Evolutionary conservation across 345 rosid species (phyloP).

Genomic region (Syzygium aqueum): DNA sequence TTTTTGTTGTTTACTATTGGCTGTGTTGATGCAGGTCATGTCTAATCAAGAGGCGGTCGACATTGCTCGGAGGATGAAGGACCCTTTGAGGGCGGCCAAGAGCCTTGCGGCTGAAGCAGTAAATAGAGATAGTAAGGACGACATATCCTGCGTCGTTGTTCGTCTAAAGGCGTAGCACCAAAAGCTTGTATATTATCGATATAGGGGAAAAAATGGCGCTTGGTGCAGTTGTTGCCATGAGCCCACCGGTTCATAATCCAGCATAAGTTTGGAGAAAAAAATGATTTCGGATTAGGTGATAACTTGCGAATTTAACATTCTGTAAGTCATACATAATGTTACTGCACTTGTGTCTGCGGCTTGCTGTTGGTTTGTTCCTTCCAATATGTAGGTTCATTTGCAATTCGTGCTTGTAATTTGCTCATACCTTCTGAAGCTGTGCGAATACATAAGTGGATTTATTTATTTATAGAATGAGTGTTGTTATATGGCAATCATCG

Average conservation of each 20-base stretch:
- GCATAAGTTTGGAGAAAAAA: background rate
- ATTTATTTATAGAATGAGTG: background rate
- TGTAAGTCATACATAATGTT: background rate
- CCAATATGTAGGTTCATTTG: background rate
- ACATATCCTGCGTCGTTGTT: conserved; percentile 61
- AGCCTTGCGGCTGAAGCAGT: conserved; percentile 32
- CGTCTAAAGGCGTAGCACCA: conserved; percentile 24
- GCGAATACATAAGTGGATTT: background rate
- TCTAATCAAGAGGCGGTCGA: conserved; percentile 53
- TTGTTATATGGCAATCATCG: background rate
- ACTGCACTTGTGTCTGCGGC: background rate
- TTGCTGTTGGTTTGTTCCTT: conserved; percentile 1
- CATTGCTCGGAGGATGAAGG: conserved; percentile 36
- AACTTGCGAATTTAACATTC: background rate
- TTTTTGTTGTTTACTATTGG: background rate
- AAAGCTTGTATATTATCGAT: background rate
- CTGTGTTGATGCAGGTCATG: conserved; percentile 30
- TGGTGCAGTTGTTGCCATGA: background rate
- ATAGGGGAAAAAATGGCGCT: background rate
- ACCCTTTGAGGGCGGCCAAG: conserved; percentile 48
- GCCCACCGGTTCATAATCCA: background rate
- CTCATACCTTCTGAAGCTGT: background rate
- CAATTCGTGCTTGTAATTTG: background rate
- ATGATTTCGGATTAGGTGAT: background rate
- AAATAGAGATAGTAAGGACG: conserved; percentile 49